phyloP scores from a whole-genome alignment of 345 rosid species.

The Mallotus nudiflorus region DNA sequence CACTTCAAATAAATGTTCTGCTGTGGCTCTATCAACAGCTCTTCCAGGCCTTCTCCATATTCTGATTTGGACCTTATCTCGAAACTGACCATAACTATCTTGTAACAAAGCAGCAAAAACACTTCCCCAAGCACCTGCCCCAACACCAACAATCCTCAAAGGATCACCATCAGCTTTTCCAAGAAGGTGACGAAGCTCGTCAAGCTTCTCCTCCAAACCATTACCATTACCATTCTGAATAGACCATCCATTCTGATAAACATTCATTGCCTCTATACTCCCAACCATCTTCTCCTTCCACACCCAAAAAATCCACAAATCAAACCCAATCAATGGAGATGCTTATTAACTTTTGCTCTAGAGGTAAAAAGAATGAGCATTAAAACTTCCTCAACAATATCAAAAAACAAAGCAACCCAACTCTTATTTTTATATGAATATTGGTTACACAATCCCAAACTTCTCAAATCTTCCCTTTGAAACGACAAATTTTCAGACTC shows the following conservation, averaged over 20 bases:
- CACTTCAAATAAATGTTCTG: conserved; percentile 94
- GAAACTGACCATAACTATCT: conserved; percentile 73
- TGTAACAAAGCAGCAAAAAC: conserved; percentile 89
- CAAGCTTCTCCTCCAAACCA: conserved; percentile 72
- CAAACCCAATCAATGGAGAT: conserved; percentile 12
- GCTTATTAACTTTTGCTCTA: background rate
- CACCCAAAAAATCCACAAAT: conserved; percentile 6
- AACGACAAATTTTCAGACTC: conserved; percentile 2
- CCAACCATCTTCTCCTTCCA: conserved; percentile 53
- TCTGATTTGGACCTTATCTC: conserved; percentile 88
- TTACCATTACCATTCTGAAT: conserved; percentile 42
- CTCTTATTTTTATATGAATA: conserved; percentile 18
- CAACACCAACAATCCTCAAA: conserved; percentile 80
- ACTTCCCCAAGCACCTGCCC: conserved; percentile 99
- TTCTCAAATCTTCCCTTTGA: conserved; percentile 9
- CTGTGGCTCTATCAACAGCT: conserved; percentile 68
- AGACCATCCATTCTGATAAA: conserved; percentile 23
- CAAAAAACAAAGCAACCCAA: conserved; percentile 21
- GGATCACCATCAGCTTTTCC: conserved; percentile 87
- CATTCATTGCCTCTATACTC: conserved; percentile 37
- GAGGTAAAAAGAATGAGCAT: background rate
- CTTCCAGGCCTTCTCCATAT: conserved; percentile 94
- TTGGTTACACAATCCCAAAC: conserved; percentile 8
- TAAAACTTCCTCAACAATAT: conserved; percentile 3
- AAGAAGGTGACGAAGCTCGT: conserved; percentile 63